phyloP scores from a whole-genome alignment of 2,329 filamentous ascomycete genomes.

The Didymella glomerata region DNA sequence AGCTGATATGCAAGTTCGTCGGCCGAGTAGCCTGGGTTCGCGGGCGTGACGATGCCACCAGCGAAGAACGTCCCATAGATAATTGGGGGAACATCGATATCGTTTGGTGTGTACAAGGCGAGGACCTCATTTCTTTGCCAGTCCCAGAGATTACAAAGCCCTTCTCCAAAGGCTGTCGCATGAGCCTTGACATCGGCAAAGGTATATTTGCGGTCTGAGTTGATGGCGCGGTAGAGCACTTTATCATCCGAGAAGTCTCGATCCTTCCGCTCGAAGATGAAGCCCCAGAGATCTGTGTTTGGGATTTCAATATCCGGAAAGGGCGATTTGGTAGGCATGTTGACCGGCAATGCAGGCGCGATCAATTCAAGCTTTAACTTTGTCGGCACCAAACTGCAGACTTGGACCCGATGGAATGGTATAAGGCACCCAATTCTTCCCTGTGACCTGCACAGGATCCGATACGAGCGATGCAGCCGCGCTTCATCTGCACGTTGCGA shows the following conservation, averaged over 20 bases:
- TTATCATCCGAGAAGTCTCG: constrained; percentile 36
- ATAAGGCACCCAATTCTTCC: not conserved
- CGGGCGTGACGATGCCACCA: constrained; percentile 79
- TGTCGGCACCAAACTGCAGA: not conserved
- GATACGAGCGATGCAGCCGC: constrained; percentile 1
- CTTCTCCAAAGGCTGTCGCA: constrained; percentile 77
- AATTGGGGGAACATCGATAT: constrained; percentile 78
- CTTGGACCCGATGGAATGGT: constrained; percentile 3
- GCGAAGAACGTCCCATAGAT: constrained; percentile 83
- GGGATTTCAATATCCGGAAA: constrained; percentile 37
- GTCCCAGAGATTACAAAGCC: constrained; percentile 74
- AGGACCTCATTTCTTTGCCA: constrained; percentile 86
- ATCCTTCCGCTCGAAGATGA: constrained; percentile 35
- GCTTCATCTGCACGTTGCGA: constrained; percentile 7
- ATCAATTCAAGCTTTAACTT: not conserved
- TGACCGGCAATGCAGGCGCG: not conserved
- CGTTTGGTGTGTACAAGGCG: constrained; percentile 82
- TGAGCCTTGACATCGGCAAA: constrained; percentile 70
- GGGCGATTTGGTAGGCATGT: constrained; percentile 34
- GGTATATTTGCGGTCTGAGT: constrained; percentile 63
- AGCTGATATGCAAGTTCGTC: constrained; percentile 87
- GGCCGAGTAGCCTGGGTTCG: constrained; percentile 84
- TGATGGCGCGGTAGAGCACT: constrained; percentile 35
- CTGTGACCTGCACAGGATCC: not conserved
- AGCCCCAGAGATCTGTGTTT: constrained; percentile 33